A percentile compares a stretch with the other conserved stretches of the same genome.
Evolutionary conservation across 768 basidiomycete genomes (phyloP).

Genomic region (Sporobolomyces pararoseus): DNA sequence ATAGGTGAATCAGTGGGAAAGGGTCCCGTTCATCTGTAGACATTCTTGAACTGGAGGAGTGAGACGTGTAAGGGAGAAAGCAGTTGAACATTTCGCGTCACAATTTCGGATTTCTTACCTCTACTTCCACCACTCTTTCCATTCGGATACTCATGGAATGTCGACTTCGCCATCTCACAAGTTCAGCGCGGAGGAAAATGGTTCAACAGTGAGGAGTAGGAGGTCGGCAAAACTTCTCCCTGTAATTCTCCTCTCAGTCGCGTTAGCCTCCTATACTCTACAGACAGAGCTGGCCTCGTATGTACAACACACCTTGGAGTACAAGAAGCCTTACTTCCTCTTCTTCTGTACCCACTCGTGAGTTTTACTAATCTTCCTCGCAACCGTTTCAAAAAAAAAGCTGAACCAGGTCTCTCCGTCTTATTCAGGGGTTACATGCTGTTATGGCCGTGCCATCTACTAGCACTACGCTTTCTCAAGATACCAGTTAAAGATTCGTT

Average conservation of each 20-base stretch:
- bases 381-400: too few relatives aligned
- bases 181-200: background rate
- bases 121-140: background rate
- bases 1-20: conserved; percentile 32
- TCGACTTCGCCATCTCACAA: background rate
- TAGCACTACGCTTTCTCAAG: conserved; percentile 59
- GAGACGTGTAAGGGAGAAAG: too few relatives aligned
- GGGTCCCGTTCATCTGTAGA: background rate
- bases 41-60: background rate
- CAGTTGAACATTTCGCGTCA: too few relatives aligned
- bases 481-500: conserved; percentile 57
- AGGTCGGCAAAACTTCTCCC: conserved; percentile 2
- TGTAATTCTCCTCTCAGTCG: conserved; percentile 27
- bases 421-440: conserved; percentile 56
- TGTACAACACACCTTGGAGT: conserved; percentile 70
- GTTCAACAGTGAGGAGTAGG: background rate
- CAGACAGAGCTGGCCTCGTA: conserved; percentile 59
- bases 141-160: background rate
- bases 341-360: conserved; percentile 74
- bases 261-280: conserved; percentile 60
- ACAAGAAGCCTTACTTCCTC: conserved; percentile 77
- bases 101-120: background rate
- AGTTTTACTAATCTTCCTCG: background rate
- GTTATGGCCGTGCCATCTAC: conserved; percentile 76
- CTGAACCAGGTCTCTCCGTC: too few relatives aligned